These are phyloP conservation scores for Wickerhamiella nectarea DNA, from an alignment of 805 yeast species.

Conservation along the genomic window DNA sequence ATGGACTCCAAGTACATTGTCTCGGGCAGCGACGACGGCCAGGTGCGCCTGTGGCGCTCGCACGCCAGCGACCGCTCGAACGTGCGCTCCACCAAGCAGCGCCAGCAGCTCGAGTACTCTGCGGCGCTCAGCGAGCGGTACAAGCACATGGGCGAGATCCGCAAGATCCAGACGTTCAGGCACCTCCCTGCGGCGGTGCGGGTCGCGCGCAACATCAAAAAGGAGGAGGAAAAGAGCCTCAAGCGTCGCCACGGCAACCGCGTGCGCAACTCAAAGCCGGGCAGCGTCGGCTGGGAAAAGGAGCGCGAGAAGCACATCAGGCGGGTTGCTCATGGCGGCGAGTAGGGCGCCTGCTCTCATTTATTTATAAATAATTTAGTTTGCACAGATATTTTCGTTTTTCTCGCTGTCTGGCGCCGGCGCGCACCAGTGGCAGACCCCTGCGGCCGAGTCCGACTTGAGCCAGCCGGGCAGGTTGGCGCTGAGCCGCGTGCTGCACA, in stretches of 20 bases:
- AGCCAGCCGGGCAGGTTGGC: too few relatives aligned
- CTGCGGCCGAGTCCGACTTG: too few relatives aligned
- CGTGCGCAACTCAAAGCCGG: conserved; percentile 56
- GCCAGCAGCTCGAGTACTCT: conserved; percentile 78
- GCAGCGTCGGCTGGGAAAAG: conserved; percentile 31
- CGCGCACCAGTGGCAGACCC: too few relatives aligned
- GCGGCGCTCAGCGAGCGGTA: conserved; percentile 82
- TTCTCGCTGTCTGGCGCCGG: too few relatives aligned
- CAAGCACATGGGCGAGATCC: conserved; percentile 93
- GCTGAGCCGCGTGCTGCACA: too few relatives aligned
- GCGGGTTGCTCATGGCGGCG: neutral
- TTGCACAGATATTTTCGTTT: too few relatives aligned
- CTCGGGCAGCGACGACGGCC: conserved; percentile 93
- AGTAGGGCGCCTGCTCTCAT: too few relatives aligned
- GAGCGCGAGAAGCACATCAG: conserved; percentile 75
- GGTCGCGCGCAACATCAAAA: conserved; percentile 78
- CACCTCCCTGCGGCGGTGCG: conserved; percentile 80
- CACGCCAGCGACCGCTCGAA: conserved; percentile 72
- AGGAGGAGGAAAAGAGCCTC: conserved; percentile 53
- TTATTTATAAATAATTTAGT: neutral
- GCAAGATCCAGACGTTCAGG: conserved; percentile 79
- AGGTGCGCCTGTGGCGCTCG: conserved; percentile 86
- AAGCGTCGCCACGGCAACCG: conserved; percentile 75
- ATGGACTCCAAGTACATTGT: conserved; percentile 81
- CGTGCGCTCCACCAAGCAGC: conserved; percentile 65